Evolutionary conservation across 2,329 filamentous ascomycete species (phyloP), one percentile per base, ranked within the genome.

Genomic region (Myriosclerotinia scirpicola): DNA sequence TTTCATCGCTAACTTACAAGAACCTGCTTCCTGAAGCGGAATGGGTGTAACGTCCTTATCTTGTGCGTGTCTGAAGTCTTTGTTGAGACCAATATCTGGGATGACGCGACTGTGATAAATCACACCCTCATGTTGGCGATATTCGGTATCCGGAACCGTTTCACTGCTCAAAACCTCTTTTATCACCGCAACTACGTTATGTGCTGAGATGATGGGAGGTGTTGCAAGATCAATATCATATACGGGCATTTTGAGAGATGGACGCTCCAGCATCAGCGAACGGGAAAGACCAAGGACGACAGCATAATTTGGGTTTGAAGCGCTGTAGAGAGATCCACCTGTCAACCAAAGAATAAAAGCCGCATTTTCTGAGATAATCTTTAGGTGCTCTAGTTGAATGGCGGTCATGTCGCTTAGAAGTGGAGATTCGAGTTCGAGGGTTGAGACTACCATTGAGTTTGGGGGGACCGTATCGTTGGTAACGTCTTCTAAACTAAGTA

Each of bases 221-320:
- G 5, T 15, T 11, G 30, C 22, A 12, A 12, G 22, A 3, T 22
- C 65, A 20, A 69, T n/a, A 53, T 69, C 65, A 15, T 56, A 65
- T n/a, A 50, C 44, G 9, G 44, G 48, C 17, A 69, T 40, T 14
- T 44, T 36, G 22, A 69, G 52, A 15, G 67, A 69, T 38, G 67
- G 67, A 55, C 67, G 67, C 30, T 69, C 67, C 1, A 55, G 46
- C 60, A 65, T 60, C 3, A 67, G 48, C 20, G 65, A 34, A 22
- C 61, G 48, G 11, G 67, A 46, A 3, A 69, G 42, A 20, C 67
- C 67, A 63, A 36, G 8, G 67, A 20, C n/a, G 54, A 12, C 22
- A 56, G 52, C 14, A 44, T 52, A 17, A n/a, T n/a, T n/a, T n/a
- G n/a, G n/a, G n/a, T n/a, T n/a, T n/a, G n/a, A n/a, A n/a, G n/a